Conservation (phyloP, 495 filamentous ascomycete genomes). For the Tetracladium setigerum region DNA sequence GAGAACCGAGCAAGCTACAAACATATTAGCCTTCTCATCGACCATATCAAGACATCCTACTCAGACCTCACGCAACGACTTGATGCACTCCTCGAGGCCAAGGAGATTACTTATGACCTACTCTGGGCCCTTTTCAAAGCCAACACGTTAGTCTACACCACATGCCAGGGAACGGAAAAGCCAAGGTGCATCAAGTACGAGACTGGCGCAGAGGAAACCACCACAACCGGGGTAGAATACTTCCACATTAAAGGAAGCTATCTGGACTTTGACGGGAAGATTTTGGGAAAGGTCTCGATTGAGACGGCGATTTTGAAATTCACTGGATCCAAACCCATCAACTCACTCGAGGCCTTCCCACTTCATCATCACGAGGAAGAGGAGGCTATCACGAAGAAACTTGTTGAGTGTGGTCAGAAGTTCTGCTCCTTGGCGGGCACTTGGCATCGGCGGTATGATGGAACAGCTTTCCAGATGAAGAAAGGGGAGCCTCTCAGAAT, state of each 20-base stretch:
- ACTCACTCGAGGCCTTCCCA: slow-evolving; percentile 24
- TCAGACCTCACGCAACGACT: slow-evolving; percentile 27
- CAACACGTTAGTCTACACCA: slow-evolving; percentile 34
- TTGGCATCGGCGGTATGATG: slow-evolving; percentile 17
- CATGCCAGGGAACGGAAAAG: slow-evolving; percentile 2
- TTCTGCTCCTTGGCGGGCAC: slow-evolving; percentile 21
- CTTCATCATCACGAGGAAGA: slow-evolving; percentile 20
- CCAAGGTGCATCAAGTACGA: slow-evolving; percentile 22
- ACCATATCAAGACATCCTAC: slow-evolving; percentile 32
- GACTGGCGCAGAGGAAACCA: slow-evolving; percentile 22
- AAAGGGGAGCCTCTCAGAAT: slow-evolving; percentile 22
- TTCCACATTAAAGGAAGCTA: slow-evolving; percentile 31
- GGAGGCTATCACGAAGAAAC: slow-evolving; percentile 12
- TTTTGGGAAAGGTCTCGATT: slow-evolving; percentile 21
- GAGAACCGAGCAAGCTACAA: slow-evolving; percentile 3
- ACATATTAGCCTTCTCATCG: slow-evolving; percentile 33
- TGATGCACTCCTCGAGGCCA: slow-evolving; percentile 28
- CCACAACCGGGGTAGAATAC: slow-evolving; percentile 20
- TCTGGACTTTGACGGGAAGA: slow-evolving; percentile 25
- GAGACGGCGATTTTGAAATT: slow-evolving; percentile 25
- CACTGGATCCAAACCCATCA: slow-evolving; percentile 22
- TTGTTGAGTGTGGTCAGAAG: slow-evolving; percentile 24
- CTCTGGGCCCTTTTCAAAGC: slow-evolving; percentile 39
- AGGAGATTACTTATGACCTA: slow-evolving; percentile 39
- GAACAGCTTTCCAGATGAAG: slow-evolving; percentile 24